A percentile compares a stretch with the other conserved stretches of the same genome.
phyloP scores from a whole-genome alignment of 139 green algal species.

The Deuterostichococcus epilithicus region DNA sequence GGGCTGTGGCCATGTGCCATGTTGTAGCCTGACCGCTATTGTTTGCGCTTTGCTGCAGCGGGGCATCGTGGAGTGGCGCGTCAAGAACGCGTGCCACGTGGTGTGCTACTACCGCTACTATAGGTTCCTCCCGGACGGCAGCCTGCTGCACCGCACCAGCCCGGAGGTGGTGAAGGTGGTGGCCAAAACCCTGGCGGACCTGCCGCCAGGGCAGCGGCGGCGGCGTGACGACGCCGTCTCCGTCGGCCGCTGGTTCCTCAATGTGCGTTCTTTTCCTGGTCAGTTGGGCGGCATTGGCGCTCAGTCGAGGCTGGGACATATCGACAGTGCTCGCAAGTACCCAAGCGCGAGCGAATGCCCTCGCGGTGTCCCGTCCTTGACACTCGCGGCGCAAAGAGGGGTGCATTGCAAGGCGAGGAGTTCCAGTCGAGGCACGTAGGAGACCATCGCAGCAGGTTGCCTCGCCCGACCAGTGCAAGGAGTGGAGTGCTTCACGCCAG shows the following conservation, averaged over 20 bases:
- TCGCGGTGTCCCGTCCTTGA: no score
- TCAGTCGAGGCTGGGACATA: not conserved
- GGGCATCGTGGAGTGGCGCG: slow-evolving; percentile 43
- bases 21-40: no score
- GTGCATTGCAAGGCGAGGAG: no score
- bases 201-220: not conserved
- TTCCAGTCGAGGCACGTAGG: no score
- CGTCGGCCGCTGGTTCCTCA: not conserved
- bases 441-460: no score
- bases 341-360: no score
- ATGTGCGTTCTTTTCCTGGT: not conserved
- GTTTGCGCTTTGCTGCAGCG: no score
- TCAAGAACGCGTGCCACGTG: slow-evolving; percentile 57
- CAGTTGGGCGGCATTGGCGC: no score
- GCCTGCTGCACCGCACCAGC: slow-evolving; percentile 74
- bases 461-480: not conserved
- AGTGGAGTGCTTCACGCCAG: not conserved
- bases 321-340: not conserved
- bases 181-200: slow-evolving; percentile 33
- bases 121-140: slow-evolving; percentile 73
- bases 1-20: not conserved
- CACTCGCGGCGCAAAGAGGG: no score
- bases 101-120: slow-evolving; percentile 63
- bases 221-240: not conserved
- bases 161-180: slow-evolving; percentile 51